Evolutionary conservation across 192 early-diverging fungal species (phyloP).

Genomic region (Coemansia sp.): DNA sequence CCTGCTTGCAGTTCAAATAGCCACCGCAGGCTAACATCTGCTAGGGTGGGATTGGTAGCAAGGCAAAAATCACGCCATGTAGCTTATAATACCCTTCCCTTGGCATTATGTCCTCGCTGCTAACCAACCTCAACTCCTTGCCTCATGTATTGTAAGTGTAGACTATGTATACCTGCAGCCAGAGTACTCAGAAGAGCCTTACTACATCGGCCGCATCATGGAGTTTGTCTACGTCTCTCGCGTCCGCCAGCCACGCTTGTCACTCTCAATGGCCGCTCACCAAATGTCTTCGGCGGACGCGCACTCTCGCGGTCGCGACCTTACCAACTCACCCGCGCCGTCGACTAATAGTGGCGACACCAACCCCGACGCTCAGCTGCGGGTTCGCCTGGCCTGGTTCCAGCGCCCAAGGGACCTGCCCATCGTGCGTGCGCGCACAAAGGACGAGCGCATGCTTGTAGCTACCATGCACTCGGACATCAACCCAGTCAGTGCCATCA

Average conservation of each 20-base stretch:
- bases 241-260: constrained; percentile 56
- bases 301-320: background rate
- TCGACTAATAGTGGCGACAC: constrained; percentile 12
- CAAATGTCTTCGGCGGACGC: constrained; percentile 9
- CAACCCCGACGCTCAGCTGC: constrained; percentile 25
- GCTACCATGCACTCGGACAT: constrained; percentile 90
- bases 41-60: background rate
- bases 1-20: background rate
- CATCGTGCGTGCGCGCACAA: constrained; percentile 58
- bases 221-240: constrained; percentile 63
- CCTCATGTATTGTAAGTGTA: constrained; percentile 29
- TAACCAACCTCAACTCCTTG: background rate
- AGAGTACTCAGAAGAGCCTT: constrained; percentile 73
- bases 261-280: constrained; percentile 12
- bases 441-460: constrained; percentile 75
- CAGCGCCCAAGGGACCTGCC: constrained; percentile 78
- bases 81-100: background rate
- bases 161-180: constrained; percentile 79
- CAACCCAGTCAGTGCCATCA: constrained; percentile 79
- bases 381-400: constrained; percentile 68
- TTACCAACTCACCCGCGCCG: constrained; percentile 17
- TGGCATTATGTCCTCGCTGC: background rate
- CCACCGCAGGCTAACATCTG: background rate
- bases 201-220: constrained; percentile 81
- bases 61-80: background rate